A percentile compares a stretch with the other conserved stretches of the same genome.
Evolutionary conservation across 148 eudicot genomes (phyloP).

Genomic region (Arctostaphylos glauca): DNA sequence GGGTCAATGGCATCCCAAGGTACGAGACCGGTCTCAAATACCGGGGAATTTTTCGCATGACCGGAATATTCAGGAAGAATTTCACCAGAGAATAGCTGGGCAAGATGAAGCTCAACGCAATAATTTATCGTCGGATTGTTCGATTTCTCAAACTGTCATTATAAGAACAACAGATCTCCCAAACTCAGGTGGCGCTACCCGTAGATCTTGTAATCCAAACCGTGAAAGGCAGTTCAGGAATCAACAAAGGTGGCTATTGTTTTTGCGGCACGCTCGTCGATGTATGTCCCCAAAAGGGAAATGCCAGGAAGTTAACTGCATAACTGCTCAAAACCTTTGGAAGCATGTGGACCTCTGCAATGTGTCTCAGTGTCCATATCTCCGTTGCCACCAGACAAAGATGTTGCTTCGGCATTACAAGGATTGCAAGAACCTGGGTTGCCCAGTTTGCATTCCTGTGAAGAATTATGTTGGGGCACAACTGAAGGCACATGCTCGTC

Average conservation of each 20-base stretch:
- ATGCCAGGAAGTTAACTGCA: slow-evolving; percentile 62
- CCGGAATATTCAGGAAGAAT: slow-evolving; percentile 60
- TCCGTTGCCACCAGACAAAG: slow-evolving; percentile 56
- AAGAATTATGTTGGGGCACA: slow-evolving; percentile 41
- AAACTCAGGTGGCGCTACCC: slow-evolving; percentile 23
- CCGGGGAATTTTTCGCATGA: slow-evolving; percentile 43
- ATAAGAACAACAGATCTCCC: slow-evolving; percentile 39
- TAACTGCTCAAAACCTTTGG: slow-evolving; percentile 51
- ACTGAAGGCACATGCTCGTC: slow-evolving; percentile 28
- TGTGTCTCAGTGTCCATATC: slow-evolving; percentile 39
- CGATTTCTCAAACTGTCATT: slow-evolving; percentile 40
- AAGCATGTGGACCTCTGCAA: slow-evolving; percentile 64
- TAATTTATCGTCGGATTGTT: slow-evolving; percentile 51
- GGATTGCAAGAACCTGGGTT: slow-evolving; percentile 48
- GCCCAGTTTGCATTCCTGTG: slow-evolving; percentile 80
- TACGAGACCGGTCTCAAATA: slow-evolving; percentile 41
- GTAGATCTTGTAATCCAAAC: slow-evolving; percentile 32
- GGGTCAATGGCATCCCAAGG: slow-evolving; percentile 52
- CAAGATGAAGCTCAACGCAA: slow-evolving; percentile 72
- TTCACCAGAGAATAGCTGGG: slow-evolving; percentile 52
- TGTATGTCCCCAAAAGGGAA: slow-evolving; percentile 68
- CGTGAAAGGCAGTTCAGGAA: slow-evolving; percentile 58
- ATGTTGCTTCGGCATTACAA: slow-evolving; percentile 48
- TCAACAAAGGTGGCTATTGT: slow-evolving; percentile 79
- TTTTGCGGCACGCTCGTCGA: slow-evolving; percentile 75